phyloP scores from a whole-genome alignment of 202 grass and related monocot species.

The Hordeum pubiflorum region DNA sequence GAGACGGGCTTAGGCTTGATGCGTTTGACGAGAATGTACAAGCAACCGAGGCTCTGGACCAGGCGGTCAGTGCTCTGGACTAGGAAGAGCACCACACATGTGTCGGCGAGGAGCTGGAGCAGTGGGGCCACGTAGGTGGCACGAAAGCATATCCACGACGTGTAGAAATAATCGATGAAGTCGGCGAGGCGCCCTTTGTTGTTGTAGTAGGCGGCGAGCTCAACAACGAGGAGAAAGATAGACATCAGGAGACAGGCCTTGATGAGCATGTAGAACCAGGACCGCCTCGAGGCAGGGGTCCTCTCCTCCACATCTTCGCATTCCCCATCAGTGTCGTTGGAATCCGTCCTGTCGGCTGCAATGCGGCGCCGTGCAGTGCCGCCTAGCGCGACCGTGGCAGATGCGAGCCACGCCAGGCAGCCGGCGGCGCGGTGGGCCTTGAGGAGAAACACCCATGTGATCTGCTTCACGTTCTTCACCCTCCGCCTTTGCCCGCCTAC shows the following conservation, averaged over 20 bases:
- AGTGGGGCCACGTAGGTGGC: neutral
- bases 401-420: neutral
- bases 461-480: neutral
- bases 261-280: neutral
- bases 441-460: neutral
- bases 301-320: neutral
- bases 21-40: neutral
- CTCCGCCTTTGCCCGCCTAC: neutral
- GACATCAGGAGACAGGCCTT: neutral
- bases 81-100: constrained; percentile 1
- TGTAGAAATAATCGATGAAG: neutral
- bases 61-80: neutral
- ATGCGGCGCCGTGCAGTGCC: neutral
- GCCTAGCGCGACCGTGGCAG: neutral
- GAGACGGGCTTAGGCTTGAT: neutral
- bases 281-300: neutral
- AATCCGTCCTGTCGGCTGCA: neutral
- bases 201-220: neutral
- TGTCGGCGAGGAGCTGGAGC: neutral
- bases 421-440: constrained; percentile 1
- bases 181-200: neutral
- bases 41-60: neutral
- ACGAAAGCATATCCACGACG: neutral
- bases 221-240: neutral
- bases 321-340: neutral